phyloP scores from a whole-genome alignment of 805 yeast genomes.

The Metschnikowia koreensis region DNA sequence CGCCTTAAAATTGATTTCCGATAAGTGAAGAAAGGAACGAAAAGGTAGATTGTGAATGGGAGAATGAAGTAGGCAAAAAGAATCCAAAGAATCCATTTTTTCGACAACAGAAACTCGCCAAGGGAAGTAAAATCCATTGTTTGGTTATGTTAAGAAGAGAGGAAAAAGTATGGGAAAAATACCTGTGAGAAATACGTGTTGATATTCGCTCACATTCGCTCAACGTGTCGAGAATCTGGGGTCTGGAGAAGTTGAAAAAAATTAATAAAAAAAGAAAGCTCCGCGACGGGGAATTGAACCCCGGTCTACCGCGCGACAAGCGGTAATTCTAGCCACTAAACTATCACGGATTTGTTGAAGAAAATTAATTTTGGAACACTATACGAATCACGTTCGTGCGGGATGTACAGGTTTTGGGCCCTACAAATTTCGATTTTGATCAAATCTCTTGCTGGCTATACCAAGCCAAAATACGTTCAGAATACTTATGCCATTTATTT shows the following conservation, averaged over 20 bases:
- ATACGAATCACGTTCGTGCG: too few relatives aligned
- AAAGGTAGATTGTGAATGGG: conserved; percentile 43
- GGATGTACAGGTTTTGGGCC: background rate
- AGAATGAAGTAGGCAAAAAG: conserved; percentile 45
- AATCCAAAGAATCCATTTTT: conserved; percentile 43
- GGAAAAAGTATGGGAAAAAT: background rate
- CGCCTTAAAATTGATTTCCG: conserved; percentile 23
- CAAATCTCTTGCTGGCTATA: too few relatives aligned
- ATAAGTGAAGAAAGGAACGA: conserved; percentile 37
- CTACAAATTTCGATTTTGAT: too few relatives aligned
- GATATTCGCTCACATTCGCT: too few relatives aligned
- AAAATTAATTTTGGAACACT: too few relatives aligned
- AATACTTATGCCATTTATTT: too few relatives aligned
- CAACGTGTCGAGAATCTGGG: too few relatives aligned
- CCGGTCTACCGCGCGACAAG: conserved; percentile 26
- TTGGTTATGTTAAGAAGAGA: background rate
- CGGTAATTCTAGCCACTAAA: conserved; percentile 25
- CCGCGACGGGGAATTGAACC: conserved; percentile 24
- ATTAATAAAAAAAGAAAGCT: conserved; percentile 6
- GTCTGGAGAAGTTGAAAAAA: background rate
- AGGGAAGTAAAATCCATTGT: conserved; percentile 5
- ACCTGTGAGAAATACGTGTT: background rate
- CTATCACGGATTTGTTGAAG: conserved; percentile 18
- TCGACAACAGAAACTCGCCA: conserved; percentile 8
- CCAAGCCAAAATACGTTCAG: too few relatives aligned